phyloP scores from a whole-genome alignment of 768 basidiomycete genomes.

The Lanmaoa rubissima region DNA sequence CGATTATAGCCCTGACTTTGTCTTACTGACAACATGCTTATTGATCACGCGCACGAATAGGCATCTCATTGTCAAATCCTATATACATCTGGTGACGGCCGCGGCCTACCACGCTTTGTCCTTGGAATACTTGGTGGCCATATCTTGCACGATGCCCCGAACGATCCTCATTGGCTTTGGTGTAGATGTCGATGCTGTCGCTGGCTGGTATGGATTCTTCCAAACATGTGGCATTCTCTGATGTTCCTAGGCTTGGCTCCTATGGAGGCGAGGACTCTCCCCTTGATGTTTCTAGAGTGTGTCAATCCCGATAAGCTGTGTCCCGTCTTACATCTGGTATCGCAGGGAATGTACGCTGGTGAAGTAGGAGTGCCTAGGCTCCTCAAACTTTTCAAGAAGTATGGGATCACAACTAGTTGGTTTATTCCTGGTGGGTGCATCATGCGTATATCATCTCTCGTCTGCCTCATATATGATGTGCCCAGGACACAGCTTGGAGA shows the following conservation, averaged over 20 bases:
- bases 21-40: neutral
- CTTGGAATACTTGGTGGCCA: neutral
- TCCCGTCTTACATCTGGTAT: neutral
- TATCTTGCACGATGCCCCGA: constrained; percentile 42
- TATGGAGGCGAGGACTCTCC: constrained; percentile 77
- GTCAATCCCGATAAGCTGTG: neutral
- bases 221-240: neutral
- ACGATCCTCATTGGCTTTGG: constrained; percentile 61
- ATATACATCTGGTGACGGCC: neutral
- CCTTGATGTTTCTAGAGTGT: constrained; percentile 61
- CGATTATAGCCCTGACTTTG: neutral
- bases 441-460: neutral
- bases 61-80: neutral
- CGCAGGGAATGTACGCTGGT: constrained; percentile 67
- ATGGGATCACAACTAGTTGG: constrained; percentile 67
- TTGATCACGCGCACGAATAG: neutral
- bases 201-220: constrained; percentile 53
- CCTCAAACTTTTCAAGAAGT: constrained; percentile 70
- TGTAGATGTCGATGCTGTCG: constrained; percentile 75
- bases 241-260: constrained; percentile 54
- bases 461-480: neutral
- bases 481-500: constrained; percentile 68
- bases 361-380: constrained; percentile 70
- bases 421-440: constrained; percentile 60
- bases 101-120: neutral